Conservation (phyloP, 768 basidiomycete genomes). For the Podaxis sp. region DNA sequence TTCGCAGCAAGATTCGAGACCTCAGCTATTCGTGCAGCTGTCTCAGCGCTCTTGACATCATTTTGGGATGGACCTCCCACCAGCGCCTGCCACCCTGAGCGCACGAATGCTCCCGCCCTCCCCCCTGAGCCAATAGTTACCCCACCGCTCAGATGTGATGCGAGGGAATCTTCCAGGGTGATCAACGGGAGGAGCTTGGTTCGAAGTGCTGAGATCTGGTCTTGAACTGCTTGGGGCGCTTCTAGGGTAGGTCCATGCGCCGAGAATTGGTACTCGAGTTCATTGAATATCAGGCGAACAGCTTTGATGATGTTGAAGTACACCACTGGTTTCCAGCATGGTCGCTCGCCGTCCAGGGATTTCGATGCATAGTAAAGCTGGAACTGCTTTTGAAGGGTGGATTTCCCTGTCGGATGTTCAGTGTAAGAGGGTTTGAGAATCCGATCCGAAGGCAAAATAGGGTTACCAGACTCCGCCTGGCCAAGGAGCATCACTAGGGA, state of each 20-base stretch:
- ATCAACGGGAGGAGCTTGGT: conserved; percentile 60
- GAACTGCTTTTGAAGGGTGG: conserved; percentile 83
- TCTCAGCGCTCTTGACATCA: conserved; percentile 27
- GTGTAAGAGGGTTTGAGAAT: neutral
- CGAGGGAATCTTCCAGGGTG: conserved; percentile 65
- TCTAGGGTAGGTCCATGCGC: conserved; percentile 13
- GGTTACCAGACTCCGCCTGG: conserved; percentile 65
- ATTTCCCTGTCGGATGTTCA: conserved; percentile 51
- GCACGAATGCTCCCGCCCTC: conserved; percentile 60
- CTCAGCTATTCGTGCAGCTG: conserved; percentile 25
- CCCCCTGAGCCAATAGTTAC: conserved; percentile 55
- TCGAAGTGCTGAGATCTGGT: conserved; percentile 53
- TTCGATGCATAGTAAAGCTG: conserved; percentile 77
- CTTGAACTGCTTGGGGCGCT: conserved; percentile 23
- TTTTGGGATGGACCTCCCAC: conserved; percentile 18
- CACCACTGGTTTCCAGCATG: conserved; percentile 77
- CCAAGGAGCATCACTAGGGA: conserved; percentile 68
- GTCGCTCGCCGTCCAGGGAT: conserved; percentile 67
- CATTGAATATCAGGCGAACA: conserved; percentile 70
- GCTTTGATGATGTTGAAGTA: conserved; percentile 86
- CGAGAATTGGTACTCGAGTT: conserved; percentile 60
- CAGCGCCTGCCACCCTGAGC: conserved; percentile 72
- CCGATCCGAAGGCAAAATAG: conserved; percentile 1
- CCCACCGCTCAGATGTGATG: conserved; percentile 67
- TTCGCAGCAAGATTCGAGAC: conserved; percentile 55